Conservation (phyloP, 179 eudicot genomes). For the Vitellaria paradoxa region DNA sequence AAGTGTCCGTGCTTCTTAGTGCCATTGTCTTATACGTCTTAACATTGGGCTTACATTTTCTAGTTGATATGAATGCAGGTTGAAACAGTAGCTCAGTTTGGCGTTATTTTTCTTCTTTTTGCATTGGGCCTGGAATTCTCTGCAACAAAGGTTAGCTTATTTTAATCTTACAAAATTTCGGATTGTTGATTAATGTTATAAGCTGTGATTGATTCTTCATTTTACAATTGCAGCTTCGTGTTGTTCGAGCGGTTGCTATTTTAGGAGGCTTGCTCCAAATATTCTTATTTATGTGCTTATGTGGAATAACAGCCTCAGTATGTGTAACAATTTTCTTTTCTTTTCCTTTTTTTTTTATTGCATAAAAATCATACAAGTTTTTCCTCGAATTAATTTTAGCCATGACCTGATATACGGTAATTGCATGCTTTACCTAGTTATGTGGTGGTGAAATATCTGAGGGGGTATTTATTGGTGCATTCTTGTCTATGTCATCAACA, state of each 20-base stretch:
- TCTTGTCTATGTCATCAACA: constrained; percentile 93
- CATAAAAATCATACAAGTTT: neutral
- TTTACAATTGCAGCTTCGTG: constrained; percentile 58
- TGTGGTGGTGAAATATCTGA: constrained; percentile 86
- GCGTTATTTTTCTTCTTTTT: constrained; percentile 87
- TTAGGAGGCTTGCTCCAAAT: constrained; percentile 81
- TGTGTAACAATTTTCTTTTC: constrained; percentile 17
- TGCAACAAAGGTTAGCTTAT: constrained; percentile 52
- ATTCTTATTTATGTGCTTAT: constrained; percentile 75
- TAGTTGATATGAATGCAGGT: constrained; percentile 40
- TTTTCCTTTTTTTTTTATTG: neutral
- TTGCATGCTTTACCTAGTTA: constrained; percentile 43
- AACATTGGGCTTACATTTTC: neutral
- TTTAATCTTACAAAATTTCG: constrained; percentile 26
- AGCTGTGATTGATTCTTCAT: constrained; percentile 26
- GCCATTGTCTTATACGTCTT: neutral
- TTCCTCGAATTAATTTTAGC: neutral
- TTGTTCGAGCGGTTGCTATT: constrained; percentile 84
- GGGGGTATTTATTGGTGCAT: constrained; percentile 84
- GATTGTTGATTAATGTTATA: constrained; percentile 46
- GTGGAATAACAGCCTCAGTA: constrained; percentile 83
- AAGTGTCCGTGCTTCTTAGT: neutral
- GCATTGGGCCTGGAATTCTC: constrained; percentile 93
- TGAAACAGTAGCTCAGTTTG: constrained; percentile 94
- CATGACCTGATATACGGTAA: constrained; percentile 10